Percentiles rank a stretch among this genome's conserved stretches.
Evolutionary conservation across 1,284 basidiomycete genomes (phyloP).

Genomic region (Trichosporon coremiiforme): DNA sequence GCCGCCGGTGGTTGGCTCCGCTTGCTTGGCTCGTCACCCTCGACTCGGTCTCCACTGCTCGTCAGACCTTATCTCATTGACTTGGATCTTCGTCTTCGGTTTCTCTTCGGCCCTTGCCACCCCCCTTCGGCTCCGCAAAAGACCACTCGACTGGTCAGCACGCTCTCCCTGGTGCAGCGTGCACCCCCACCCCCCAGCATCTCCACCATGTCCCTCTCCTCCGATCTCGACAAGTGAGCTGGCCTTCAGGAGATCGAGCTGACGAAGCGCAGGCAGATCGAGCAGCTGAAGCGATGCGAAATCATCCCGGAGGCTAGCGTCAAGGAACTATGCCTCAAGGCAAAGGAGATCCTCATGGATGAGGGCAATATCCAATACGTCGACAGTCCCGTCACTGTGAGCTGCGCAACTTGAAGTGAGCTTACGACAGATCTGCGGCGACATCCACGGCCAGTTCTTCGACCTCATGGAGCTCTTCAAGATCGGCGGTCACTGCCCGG

Average conservation of each 20-base stretch:
- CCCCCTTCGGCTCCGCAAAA: neutral
- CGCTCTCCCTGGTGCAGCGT: neutral
- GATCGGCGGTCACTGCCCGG: slow-evolving; percentile 90
- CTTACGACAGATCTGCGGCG: slow-evolving; percentile 81
- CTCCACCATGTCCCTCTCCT: slow-evolving; percentile 45
- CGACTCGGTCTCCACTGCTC: slow-evolving; percentile 5
- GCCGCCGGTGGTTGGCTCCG: neutral
- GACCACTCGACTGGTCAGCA: neutral
- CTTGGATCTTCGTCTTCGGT: neutral
- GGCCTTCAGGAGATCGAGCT: neutral
- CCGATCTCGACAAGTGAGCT: slow-evolving; percentile 49
- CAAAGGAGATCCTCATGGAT: slow-evolving; percentile 93
- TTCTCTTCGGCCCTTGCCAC: neutral
- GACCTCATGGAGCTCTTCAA: slow-evolving; percentile 97
- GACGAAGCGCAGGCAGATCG: slow-evolving; percentile 64
- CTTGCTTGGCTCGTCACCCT: neutral
- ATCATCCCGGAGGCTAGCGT: slow-evolving; percentile 91
- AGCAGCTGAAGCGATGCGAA: slow-evolving; percentile 85
- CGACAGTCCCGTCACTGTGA: slow-evolving; percentile 91
- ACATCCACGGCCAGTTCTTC: slow-evolving; percentile 98
- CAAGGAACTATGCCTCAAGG: slow-evolving; percentile 89
- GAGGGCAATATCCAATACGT: slow-evolving; percentile 97
- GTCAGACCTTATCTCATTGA: neutral
- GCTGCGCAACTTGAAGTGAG: slow-evolving; percentile 36
- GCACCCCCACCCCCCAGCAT: neutral